A percentile compares a stretch with the other conserved stretches of the same genome.
phyloP scores from a whole-genome alignment of 805 yeast genomes.

The Pichia scutulata region DNA sequence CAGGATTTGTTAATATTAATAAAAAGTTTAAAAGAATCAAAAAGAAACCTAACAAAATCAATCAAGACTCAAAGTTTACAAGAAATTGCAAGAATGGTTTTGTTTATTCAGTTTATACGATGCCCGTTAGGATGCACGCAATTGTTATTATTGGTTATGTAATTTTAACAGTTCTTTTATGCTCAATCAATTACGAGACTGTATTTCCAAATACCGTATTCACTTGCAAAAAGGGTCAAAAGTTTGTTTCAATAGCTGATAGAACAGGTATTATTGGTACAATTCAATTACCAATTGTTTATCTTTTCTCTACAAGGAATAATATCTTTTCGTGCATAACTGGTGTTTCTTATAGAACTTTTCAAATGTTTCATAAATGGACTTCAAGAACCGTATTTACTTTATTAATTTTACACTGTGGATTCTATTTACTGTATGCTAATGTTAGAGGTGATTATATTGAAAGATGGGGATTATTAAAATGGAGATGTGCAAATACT shows the following conservation, averaged over 20 bases:
- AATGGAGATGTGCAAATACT: slow-evolving; percentile 39
- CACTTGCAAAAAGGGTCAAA: slow-evolving; percentile 23
- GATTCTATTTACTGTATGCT: slow-evolving; percentile 32
- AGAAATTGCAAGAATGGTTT: slow-evolving; percentile 4
- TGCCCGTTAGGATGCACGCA: slow-evolving; percentile 30
- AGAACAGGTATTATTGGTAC: slow-evolving; percentile 40
- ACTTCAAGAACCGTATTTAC: slow-evolving; percentile 33
- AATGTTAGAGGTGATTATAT: slow-evolving; percentile 28
- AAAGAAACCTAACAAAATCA: neutral
- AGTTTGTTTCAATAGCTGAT: slow-evolving; percentile 32
- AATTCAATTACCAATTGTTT: slow-evolving; percentile 30
- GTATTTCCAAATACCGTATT: slow-evolving; percentile 27
- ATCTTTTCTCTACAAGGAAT: slow-evolving; percentile 30
- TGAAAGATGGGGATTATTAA: slow-evolving; percentile 30
- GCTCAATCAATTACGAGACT: slow-evolving; percentile 23
- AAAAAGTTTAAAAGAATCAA: neutral
- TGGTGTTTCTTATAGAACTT: slow-evolving; percentile 30
- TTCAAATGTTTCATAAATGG: slow-evolving; percentile 34
- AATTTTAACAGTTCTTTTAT: slow-evolving; percentile 20
- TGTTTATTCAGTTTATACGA: slow-evolving; percentile 14
- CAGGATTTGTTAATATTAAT: neutral
- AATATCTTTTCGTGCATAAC: slow-evolving; percentile 26
- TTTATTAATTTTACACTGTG: slow-evolving; percentile 32
- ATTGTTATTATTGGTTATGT: slow-evolving; percentile 24
- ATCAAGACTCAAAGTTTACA: neutral